Evolutionary conservation across 371 early-diverging fungal genomes (phyloP), one percentile per base, ranked within the genome.

Genomic region (Mucor circinelloides): DNA sequence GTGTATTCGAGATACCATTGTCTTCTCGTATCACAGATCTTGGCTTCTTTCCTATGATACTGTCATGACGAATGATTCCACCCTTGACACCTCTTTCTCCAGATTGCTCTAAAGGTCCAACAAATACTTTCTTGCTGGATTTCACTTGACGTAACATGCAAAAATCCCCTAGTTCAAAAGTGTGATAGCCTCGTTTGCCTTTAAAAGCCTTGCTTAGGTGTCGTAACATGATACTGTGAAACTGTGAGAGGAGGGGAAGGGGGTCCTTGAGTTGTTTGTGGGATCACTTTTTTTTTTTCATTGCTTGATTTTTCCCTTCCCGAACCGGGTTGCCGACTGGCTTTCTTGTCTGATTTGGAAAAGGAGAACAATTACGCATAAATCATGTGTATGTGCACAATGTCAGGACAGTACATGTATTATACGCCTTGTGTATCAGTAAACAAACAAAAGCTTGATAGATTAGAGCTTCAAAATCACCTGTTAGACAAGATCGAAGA

Each of bases 11-110:
- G 6, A 57, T 78, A 60, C 89, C 89, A 34, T 69, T 69, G 21
- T 80, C 73, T 2, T 79, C 82, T 15, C 66, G 64, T 30, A 91
- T 64, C 0, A 84, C 74, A 2, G 80, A 76, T 32, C 90, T 78
- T 2, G 88, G 78, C 13, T 58, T 48, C 34, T 68, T 59, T 6
- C 88, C 90, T 30, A 91, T 76, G 7, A 91, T 79, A 13, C 75
- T 67, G 8, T 58, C 68, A 63, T 90, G 91, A 13, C 46, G 57
- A 44, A 91, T 68, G 0, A 68, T 67, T 5, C 90, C 92, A 6
- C 76, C 67, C 73, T 71, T 73, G 30, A 75, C 63, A 50, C 75
- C 69, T 36, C 69, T 36, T 42, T 70, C 56, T 25, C 68, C 68
- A 21, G 72, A 69, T 10, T 32, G 59, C 27, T 76, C 77, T 21